Conservation (phyloP, 1,284 basidiomycete genomes). For the Puccinia polysora region DNA sequence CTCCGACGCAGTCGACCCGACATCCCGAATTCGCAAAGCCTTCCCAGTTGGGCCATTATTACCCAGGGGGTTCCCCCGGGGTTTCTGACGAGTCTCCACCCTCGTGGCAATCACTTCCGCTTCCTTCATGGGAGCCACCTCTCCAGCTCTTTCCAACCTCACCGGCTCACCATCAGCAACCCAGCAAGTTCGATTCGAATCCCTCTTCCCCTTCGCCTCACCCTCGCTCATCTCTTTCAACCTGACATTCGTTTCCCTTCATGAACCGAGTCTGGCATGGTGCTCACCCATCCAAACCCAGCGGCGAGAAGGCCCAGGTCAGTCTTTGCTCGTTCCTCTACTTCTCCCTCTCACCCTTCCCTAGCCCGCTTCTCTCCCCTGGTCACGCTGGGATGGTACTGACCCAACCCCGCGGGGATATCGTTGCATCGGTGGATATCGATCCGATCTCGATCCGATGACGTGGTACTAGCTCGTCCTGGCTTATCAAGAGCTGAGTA, state of each 20-base stretch:
- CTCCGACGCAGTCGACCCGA: no score
- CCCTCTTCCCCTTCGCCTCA: no score
- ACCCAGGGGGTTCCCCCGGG: no score
- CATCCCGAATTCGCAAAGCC: no score
- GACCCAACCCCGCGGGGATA: no score
- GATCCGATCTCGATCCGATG: not conserved
- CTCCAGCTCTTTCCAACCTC: no score
- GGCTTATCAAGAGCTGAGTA: slow-evolving; percentile 94
- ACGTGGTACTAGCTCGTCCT: slow-evolving; percentile 65
- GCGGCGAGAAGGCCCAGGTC: slow-evolving; percentile 38
- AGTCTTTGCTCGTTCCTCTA: not conserved
- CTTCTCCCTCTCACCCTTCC: not conserved
- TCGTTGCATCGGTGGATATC: not conserved
- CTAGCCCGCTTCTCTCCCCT: not conserved
- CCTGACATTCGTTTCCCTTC: slow-evolving; percentile 2
- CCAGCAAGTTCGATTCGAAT: no score
- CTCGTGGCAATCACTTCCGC: no score
- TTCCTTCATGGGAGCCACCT: no score
- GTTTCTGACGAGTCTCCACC: no score
- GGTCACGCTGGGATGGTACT: not conserved
- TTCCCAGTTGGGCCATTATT: no score
- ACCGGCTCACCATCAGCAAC: no score
- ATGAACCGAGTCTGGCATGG: slow-evolving; percentile 29
- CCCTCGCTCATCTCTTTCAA: not conserved
- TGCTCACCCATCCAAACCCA: slow-evolving; percentile 1